These are phyloP conservation scores for Mycena sanguinolenta DNA, from an alignment of 768 basidiomycete genomes.

Conservation along the genomic window DNA sequence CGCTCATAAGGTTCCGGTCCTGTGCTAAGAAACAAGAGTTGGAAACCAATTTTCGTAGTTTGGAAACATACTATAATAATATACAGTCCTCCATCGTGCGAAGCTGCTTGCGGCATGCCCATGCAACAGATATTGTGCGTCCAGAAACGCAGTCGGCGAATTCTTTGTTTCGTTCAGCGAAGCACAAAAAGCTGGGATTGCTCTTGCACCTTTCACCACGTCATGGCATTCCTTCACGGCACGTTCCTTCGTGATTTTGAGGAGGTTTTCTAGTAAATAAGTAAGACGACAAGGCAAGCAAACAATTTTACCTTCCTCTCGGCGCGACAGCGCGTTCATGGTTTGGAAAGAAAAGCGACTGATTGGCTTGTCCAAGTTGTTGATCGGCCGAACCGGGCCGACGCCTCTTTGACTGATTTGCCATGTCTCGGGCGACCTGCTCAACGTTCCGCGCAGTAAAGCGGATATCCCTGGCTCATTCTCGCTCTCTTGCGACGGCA, in stretches of 20 bases:
- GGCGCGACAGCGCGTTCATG: conserved; percentile 89
- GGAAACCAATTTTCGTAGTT: background rate
- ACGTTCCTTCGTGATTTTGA: conserved; percentile 84
- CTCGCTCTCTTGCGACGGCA: conserved; percentile 63
- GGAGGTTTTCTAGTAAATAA: conserved; percentile 69
- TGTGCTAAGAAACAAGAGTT: conserved; percentile 60
- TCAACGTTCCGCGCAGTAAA: conserved; percentile 28
- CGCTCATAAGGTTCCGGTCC: conserved; percentile 80
- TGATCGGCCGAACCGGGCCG: conserved; percentile 12
- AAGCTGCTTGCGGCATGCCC: conserved; percentile 83
- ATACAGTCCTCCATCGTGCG: conserved; percentile 83
- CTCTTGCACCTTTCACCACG: conserved; percentile 74
- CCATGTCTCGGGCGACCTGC: conserved; percentile 24
- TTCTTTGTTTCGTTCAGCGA: conserved; percentile 55
- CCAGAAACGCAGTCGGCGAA: conserved; percentile 90
- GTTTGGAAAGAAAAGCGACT: conserved; percentile 25
- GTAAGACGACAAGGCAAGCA: background rate
- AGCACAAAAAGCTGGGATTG: background rate
- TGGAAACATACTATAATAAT: conserved; percentile 75
- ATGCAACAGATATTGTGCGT: conserved; percentile 85
- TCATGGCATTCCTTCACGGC: conserved; percentile 85
- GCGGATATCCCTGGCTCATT: conserved; percentile 40
- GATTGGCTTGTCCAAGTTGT: conserved; percentile 14
- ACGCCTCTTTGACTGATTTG: background rate
- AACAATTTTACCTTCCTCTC: conserved; percentile 69